These are phyloP conservation scores for Biscogniauxia mediterranea DNA, from an alignment of 2,329 filamentous ascomycete species.

Conservation along the genomic window DNA sequence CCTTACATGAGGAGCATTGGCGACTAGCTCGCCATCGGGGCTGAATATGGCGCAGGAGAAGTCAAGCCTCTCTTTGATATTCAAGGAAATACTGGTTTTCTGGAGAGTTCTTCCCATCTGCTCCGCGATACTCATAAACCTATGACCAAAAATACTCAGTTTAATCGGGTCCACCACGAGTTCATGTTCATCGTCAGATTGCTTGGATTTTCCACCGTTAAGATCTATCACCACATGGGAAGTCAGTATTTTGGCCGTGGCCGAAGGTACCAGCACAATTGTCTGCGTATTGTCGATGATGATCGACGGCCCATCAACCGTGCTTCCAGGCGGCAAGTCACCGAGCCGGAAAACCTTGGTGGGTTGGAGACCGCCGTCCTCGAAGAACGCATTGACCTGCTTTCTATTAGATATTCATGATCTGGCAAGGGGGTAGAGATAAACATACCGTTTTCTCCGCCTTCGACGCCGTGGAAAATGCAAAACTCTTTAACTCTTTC, in stretches of 20 bases:
- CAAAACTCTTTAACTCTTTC: conserved; percentile 16
- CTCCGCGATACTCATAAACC: conserved; percentile 82
- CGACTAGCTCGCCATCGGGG: conserved; percentile 66
- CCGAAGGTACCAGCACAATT: conserved; percentile 38
- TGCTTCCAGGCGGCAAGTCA: conserved; percentile 13
- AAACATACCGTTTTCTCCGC: conserved; percentile 15
- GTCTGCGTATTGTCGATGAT: conserved; percentile 26
- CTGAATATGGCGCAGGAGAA: conserved; percentile 80
- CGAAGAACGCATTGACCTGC: conserved; percentile 21
- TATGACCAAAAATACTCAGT: conserved; percentile 72
- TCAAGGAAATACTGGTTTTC: conserved; percentile 73
- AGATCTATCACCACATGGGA: conserved; percentile 38
- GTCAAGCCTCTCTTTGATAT: conserved; percentile 76
- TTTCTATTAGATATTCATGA: conserved; percentile 3
- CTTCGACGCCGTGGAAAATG: conserved; percentile 7
- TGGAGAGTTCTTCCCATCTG: conserved; percentile 79
- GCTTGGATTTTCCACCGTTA: conserved; percentile 47
- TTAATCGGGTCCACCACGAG: conserved; percentile 67
- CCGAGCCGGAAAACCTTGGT: conserved; percentile 21
- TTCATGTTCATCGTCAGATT: conserved; percentile 45
- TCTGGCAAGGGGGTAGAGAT: background rate
- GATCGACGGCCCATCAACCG: conserved; percentile 21
- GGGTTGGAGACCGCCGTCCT: conserved; percentile 18
- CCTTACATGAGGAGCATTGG: conserved; percentile 59
- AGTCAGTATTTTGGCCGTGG: conserved; percentile 34